A percentile compares a stretch with the other conserved stretches of the same genome.
These are phyloP conservation scores for Platanus orientalis DNA, from an alignment of 164 flowering plant species.

Conservation along the genomic window DNA sequence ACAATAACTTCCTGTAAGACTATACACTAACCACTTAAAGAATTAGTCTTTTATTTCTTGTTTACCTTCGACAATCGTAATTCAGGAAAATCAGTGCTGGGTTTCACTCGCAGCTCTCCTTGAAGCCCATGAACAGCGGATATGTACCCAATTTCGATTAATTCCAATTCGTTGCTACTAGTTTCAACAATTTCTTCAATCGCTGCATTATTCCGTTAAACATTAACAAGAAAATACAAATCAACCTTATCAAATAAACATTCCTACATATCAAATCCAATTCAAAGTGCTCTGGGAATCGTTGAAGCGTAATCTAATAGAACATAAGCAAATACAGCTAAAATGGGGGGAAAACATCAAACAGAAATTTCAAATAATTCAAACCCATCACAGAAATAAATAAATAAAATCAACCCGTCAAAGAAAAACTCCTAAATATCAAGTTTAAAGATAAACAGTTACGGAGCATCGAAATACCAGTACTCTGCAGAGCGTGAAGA, in stretches of 20 bases:
- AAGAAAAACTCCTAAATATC: neutral
- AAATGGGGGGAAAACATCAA: neutral
- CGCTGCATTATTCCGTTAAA: no score
- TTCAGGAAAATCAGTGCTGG: constrained; percentile 77
- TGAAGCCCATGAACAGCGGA: constrained; percentile 69
- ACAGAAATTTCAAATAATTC: neutral
- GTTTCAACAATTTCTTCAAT: constrained; percentile 37
- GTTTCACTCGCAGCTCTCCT: constrained; percentile 76
- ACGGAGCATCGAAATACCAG: constrained; percentile 3
- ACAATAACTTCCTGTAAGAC: neutral
- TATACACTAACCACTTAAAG: neutral
- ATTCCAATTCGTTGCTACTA: constrained; percentile 30
- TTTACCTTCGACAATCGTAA: constrained; percentile 67
- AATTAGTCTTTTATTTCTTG: neutral
- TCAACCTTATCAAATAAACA: no score
- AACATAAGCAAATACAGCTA: constrained; percentile 1
- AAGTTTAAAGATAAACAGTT: neutral
- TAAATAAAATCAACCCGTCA: neutral
- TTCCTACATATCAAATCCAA: no score
- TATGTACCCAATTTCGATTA: constrained; percentile 69
- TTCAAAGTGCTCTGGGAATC: no score
- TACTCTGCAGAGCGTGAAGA: constrained; percentile 10
- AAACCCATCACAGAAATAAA: constrained; percentile 4
- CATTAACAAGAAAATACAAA: no score
- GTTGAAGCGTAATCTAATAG: constrained; percentile 18